phyloP scores from a whole-genome alignment of 108 stramenopile species.

The Nitzschia sp. region DNA sequence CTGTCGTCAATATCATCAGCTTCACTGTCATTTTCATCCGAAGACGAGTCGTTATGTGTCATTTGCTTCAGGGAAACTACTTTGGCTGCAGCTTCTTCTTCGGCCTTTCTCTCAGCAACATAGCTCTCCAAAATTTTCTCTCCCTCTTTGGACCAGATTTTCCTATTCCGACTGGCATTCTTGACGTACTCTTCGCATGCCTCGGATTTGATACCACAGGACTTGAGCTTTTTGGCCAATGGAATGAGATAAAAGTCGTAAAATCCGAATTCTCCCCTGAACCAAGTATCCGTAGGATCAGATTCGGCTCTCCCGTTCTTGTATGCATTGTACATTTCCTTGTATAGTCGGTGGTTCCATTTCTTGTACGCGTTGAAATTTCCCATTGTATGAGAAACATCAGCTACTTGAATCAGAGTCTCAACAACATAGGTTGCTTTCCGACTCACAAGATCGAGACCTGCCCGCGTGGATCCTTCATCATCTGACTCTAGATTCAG shows the following conservation, averaged over 20 bases:
- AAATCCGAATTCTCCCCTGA: conserved; percentile 41
- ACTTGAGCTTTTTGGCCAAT: conserved; percentile 43
- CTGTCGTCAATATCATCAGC: conserved; percentile 9
- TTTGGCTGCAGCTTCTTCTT: conserved; percentile 3
- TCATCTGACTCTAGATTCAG: conserved; percentile 8
- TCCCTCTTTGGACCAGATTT: conserved; percentile 23
- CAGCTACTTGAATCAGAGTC: conserved; percentile 51
- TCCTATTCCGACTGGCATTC: conserved; percentile 36
- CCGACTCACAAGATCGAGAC: conserved; percentile 18
- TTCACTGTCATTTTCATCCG: background rate
- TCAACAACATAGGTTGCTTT: conserved; percentile 49
- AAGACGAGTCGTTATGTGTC: background rate
- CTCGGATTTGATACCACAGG: conserved; percentile 44
- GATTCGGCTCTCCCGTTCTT: conserved; percentile 34
- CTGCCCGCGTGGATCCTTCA: background rate
- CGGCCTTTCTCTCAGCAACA: background rate
- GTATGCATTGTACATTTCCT: conserved; percentile 44
- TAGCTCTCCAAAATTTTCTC: conserved; percentile 14
- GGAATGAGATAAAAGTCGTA: conserved; percentile 51
- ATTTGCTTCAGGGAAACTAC: conserved; percentile 3
- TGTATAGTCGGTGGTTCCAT: conserved; percentile 47
- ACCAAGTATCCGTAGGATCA: conserved; percentile 41
- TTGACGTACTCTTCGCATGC: conserved; percentile 36
- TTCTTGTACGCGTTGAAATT: conserved; percentile 38
- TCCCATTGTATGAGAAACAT: conserved; percentile 56